Conservation (phyloP, 208 protist species). For the Angomonas desouzai region DNA sequence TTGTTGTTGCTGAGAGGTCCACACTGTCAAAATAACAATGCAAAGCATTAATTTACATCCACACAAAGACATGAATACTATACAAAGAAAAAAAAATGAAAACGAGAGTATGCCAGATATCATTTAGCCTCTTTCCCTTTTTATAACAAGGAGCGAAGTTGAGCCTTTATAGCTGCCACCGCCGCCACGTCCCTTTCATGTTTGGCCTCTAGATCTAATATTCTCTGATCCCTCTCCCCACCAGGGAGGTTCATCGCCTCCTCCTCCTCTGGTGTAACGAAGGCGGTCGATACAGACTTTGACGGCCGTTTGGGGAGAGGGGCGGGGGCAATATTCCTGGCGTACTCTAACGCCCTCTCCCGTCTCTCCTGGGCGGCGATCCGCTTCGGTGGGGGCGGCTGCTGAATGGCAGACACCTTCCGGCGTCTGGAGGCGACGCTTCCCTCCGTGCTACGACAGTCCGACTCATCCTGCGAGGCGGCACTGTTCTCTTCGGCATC, state of each 20-base stretch:
- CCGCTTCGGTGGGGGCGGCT: neutral
- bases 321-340: neutral
- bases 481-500: neutral
- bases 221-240: neutral
- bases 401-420: neutral
- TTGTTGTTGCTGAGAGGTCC: too few relatives aligned
- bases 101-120: conserved; percentile 1
- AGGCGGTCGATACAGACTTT: neutral
- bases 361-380: conserved; percentile 2
- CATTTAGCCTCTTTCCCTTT: too few relatives aligned
- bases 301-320: neutral
- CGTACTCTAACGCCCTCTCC: conserved; percentile 4
- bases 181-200: conserved; percentile 47
- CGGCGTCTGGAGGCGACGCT: neutral
- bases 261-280: neutral
- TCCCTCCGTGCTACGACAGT: neutral
- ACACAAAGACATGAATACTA: conserved; percentile 1
- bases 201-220: conserved; percentile 48
- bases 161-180: conserved; percentile 45
- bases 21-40: too few relatives aligned
- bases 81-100: conserved; percentile 13
- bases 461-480: neutral
- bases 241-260: conserved; percentile 1
- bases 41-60: too few relatives aligned
- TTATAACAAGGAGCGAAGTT: conserved; percentile 28